Evolutionary conservation across 2,329 filamentous ascomycete genomes (phyloP).

Genomic region (Phialemoniopsis sp.): DNA sequence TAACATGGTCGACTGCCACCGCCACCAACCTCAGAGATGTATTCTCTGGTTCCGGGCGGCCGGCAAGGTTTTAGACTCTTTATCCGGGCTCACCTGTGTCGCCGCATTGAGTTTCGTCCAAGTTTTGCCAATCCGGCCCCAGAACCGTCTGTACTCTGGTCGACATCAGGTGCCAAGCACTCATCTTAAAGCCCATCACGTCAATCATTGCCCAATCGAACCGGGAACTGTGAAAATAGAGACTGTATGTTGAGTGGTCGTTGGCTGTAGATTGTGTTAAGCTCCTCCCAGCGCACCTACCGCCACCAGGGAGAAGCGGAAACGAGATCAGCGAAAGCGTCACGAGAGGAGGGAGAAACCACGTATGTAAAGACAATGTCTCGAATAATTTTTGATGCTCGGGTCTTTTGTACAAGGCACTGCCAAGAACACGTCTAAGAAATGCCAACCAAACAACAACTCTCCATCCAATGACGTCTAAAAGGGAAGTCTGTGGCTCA

Average conservation of each 20-base stretch:
- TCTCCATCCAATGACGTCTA: slow-evolving; percentile 1
- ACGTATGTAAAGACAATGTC: neutral
- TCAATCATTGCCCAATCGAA: neutral
- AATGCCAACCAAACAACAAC: slow-evolving; percentile 3
- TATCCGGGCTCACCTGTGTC: neutral
- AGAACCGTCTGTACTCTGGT: too few relatives aligned
- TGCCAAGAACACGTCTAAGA: slow-evolving; percentile 13
- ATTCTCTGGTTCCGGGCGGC: neutral
- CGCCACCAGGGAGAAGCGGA: too few relatives aligned
- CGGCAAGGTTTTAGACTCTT: neutral
- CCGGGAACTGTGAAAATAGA: neutral
- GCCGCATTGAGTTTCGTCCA: neutral
- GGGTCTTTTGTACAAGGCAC: slow-evolving; percentile 15
- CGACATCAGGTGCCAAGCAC: too few relatives aligned
- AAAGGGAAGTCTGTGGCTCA: slow-evolving; percentile 3
- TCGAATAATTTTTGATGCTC: slow-evolving; percentile 11
- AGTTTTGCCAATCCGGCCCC: too few relatives aligned
- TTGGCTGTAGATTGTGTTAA: too few relatives aligned
- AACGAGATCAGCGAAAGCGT: too few relatives aligned
- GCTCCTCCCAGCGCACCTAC: too few relatives aligned
- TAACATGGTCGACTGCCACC: neutral
- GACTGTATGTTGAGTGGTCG: too few relatives aligned
- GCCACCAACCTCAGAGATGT: too few relatives aligned
- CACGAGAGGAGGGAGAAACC: too few relatives aligned
- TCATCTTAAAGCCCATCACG: neutral